Base-by-base conservation (phyloP, 768 basidiomycete genomes). In the Phylloporus sp. region DNA sequence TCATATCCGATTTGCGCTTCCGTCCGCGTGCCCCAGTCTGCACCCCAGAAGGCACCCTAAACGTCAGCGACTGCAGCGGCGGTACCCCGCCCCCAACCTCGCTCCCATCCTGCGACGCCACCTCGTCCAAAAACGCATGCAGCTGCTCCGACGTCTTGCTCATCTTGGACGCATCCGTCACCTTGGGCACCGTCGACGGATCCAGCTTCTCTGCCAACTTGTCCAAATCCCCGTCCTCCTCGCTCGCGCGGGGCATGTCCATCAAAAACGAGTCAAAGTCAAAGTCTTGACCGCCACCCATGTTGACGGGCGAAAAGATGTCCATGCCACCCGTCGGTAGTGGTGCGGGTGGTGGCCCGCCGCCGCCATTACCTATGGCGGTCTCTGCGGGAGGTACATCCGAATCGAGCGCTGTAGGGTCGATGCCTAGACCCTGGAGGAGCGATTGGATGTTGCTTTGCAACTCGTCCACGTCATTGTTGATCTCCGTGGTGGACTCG, bases 401-500 rank as follows among this genome's bases (percentile, higher is more conserved):
- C 9, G 59, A 35, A 28, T 68, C 59, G 8, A 69, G 56, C n/a
- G 60, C 13, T 7, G 38, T 52, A 18, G 83, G 73, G 62, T 90
- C 85, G 43, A 88, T 66, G 7, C 86, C 87, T 41, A 91, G 76
- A 43, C 78, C 78, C 55, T 86, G 76, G 27, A 92, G 86, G 53
- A 94, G 73, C 6, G 80, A 79, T 52, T 88, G 79, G 38, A 95
- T 82, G 53, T 80, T 83, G 12, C 70, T 72, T 54, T 86, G 81
- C 47, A 92, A 69, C 32, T 80, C 79, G 55, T 85, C 82, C 24
- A 93, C 87, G 50, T 89, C 86, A 41, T 78, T 76, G 52, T 84
- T 82, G 40, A 93, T 84, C 54, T 86, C 85, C 24, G 75, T 64
- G 0, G 88, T 74, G 29, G 73, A 76, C 42, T 74, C 78, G 74